Evolutionary conservation across 352 stramenopile species (phyloP).

Genomic region (Phytopythium ostracodes): DNA sequence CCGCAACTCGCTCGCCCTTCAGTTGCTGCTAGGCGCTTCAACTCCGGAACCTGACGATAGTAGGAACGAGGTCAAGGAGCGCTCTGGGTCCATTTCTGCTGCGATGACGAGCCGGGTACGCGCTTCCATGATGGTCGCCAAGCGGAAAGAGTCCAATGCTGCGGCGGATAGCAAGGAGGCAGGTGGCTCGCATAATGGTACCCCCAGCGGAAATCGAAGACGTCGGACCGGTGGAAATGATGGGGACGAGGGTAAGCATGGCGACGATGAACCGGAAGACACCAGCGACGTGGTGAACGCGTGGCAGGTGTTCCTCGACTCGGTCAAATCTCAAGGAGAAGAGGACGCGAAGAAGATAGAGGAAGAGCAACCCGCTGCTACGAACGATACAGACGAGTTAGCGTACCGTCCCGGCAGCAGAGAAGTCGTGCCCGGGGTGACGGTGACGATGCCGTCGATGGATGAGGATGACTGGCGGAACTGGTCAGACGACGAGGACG

Average conservation of each 20-base stretch:
- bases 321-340: constrained; percentile 14
- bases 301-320: constrained; percentile 61
- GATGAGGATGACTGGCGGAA: constrained; percentile 22
- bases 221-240: constrained; percentile 8
- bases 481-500: constrained; percentile 22
- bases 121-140: constrained; percentile 10
- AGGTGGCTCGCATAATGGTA: constrained; percentile 3
- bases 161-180: background rate
- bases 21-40: background rate
- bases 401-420: background rate
- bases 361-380: background rate
- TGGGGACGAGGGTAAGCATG: background rate
- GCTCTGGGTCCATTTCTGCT: background rate
- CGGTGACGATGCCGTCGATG: background rate
- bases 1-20: background rate
- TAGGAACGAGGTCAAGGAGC: constrained; percentile 2
- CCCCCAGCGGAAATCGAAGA: constrained; percentile 5
- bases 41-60: background rate
- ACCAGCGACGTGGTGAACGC: constrained; percentile 53
- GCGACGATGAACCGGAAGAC: constrained; percentile 52
- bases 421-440: background rate
- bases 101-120: constrained; percentile 6
- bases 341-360: background rate
- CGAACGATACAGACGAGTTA: background rate
- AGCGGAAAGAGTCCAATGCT: constrained; percentile 16